Percentiles rank a stretch among this genome's conserved stretches.
These are phyloP conservation scores for Betula pendula DNA, from an alignment of 306 rosid genomes.

Conservation along the genomic window DNA sequence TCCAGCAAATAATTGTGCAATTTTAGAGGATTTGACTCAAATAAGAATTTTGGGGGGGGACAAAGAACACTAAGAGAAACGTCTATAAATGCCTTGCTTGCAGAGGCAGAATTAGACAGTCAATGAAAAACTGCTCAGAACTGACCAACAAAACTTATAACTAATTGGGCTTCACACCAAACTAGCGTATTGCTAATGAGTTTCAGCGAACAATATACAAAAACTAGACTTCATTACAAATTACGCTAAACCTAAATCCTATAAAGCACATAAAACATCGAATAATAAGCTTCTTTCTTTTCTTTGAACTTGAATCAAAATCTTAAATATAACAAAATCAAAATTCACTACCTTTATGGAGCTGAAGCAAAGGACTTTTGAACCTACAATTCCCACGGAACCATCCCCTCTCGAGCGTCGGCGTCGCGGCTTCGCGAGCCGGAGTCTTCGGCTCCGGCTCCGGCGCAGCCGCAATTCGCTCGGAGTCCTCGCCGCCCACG, in stretches of 20 bases:
- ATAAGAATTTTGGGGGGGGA: too few relatives aligned
- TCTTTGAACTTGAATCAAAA: not conserved
- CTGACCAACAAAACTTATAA: not conserved
- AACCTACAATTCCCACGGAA: constrained; percentile 72
- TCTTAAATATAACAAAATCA: not conserved
- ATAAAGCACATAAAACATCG: not conserved
- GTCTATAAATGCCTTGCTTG: not conserved
- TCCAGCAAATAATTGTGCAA: not conserved
- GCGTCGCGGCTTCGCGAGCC: constrained; percentile 43
- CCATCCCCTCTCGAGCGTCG: constrained; percentile 78
- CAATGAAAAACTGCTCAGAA: not conserved
- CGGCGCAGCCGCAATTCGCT: constrained; percentile 12
- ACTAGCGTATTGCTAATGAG: not conserved
- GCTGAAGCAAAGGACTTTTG: constrained; percentile 91
- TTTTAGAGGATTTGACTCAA: not conserved
- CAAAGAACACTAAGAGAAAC: not conserved
- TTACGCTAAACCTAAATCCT: not conserved
- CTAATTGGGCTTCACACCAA: not conserved
- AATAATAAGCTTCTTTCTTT: not conserved
- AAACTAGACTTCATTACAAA: not conserved
- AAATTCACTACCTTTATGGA: constrained; percentile 71
- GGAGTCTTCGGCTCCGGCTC: constrained; percentile 50
- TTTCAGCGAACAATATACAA: not conserved
- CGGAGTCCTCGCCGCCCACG: constrained; percentile 40
- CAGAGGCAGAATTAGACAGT: not conserved